Base-by-base conservation (phyloP, 768 basidiomycete species). In the Scleroderma bovista region DNA sequence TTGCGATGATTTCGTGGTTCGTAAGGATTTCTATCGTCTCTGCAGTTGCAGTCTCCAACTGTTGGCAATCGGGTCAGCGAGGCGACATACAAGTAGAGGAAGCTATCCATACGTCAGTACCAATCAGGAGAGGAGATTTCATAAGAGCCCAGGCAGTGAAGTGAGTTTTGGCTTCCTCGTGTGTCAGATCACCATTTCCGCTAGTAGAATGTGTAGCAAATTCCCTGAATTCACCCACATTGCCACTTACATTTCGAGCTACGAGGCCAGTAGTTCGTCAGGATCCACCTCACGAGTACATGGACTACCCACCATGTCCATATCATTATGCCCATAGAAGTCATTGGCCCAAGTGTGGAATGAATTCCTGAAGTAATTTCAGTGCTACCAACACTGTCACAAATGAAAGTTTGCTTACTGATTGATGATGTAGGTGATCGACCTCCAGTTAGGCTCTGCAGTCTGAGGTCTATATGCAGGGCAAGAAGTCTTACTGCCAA, bases 111-210 rank as follows among this genome's bases (percentile, higher is more conserved):
- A 81, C 80, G 45, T 79, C 67, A 6, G 83, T 79, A 46, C 83
- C 77, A 49, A 85, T 79, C 45, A 85, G 68, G 13, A 86, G 72
- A 2, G 84, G 84, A 0, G 80, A 80, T 59, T 84, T 86, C 78
- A 84, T 76, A 26, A 86, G 64, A 32, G 81, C 81, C 84, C 84
- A 86, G 0, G 80, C 82, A 0, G 83, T 85, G 60, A 85, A 86
- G 60, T 86, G 84, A 3, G 81, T 73, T 61, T 85, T 85, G 22
- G 75, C 65, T 65, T 86, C 84, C 13, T 86, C 81, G 57, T 72
- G 75, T 0, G 78, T 76, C 40, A 85, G 67, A 29, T 75, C 67
- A 13, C 81, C 83, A 51, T 86, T 85, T 19, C 84, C 84, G 22
- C 82, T 84, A 58, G 19, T 16, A 44, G 4, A 20, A 22, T 36